Evolutionary conservation across 2,329 filamentous ascomycete species (phyloP), one percentile per base, ranked within the genome.

Genomic region (Grosmannia serpens): DNA sequence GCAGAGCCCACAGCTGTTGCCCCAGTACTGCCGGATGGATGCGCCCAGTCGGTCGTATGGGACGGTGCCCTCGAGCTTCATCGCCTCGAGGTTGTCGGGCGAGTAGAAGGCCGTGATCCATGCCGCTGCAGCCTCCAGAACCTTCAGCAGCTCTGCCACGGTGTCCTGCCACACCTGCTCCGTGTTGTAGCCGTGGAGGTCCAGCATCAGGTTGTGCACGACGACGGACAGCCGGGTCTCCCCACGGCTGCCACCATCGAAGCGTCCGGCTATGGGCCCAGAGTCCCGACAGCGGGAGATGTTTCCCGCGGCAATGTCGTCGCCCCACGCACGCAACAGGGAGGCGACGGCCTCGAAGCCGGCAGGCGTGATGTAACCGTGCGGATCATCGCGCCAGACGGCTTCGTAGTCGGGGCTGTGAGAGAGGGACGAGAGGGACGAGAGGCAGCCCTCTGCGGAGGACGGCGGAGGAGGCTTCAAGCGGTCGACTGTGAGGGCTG

Each of bases 141-240:
- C 60, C 11, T 60, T 20, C 1, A 59, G 27, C n/a, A 68, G 63
- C 50, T 49, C 58, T 8, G 41, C 27, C 1, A 56, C 54, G 13
- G 60, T 54, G 10, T 62, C 61, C 15, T 62, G 54, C 61, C 61
- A 65, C 4, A 61, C 62, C 10, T 64, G 49, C 8, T 64, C 59
- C 15, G 63, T 62, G 24, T 65, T 62, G 8, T 57, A 52, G 24
- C 61, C 51, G 53, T 51, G 24, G n/a, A 57, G 62, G 41, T 58
- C 59, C 49, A 65, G 62, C 65, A 67, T 67, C 38, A 65, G 62
- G 52, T 67, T 66, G 61, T 67, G 65, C 11, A 70, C 50, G 11
- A 65, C 62, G 20, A 67, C 62, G 3, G 62, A 64, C 3, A 64
- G 57, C n/a, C 62, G 62, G 1, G 62, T 61, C 41, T 62, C 59